phyloP scores from a whole-genome alignment of 805 yeast species.

The Wickerhamomyces chaumierensis region DNA sequence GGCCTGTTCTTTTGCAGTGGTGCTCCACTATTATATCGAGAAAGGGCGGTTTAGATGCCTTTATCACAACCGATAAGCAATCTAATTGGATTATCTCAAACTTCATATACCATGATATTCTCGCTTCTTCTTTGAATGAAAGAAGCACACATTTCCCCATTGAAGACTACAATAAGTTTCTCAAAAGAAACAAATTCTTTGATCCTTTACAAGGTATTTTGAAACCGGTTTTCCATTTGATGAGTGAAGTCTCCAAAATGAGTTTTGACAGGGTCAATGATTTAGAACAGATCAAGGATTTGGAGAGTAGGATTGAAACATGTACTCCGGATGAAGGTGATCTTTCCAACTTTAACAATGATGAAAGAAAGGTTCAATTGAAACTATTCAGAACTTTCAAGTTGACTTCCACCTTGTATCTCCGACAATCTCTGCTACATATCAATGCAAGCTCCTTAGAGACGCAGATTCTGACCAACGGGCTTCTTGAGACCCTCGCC shows the following conservation, averaged over 20 bases:
- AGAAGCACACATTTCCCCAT: slow-evolving; percentile 57
- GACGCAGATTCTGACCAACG: slow-evolving; percentile 45
- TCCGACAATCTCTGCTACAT: slow-evolving; percentile 52
- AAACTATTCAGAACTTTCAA: slow-evolving; percentile 65
- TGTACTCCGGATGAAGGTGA: slow-evolving; percentile 43
- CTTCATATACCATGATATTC: slow-evolving; percentile 72
- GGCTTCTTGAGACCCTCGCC: slow-evolving; percentile 46
- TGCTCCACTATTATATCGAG: slow-evolving; percentile 51
- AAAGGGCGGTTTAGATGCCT: slow-evolving; percentile 48
- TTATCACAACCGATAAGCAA: slow-evolving; percentile 38
- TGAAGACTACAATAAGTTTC: slow-evolving; percentile 39
- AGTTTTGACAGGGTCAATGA: neutral
- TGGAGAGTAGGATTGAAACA: slow-evolving; percentile 38
- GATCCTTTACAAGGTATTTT: slow-evolving; percentile 70
- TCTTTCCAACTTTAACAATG: slow-evolving; percentile 24
- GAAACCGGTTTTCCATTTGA: slow-evolving; percentile 49
- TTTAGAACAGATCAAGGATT: neutral
- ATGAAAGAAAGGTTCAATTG: slow-evolving; percentile 52
- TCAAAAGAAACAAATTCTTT: slow-evolving; percentile 24
- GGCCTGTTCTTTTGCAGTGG: slow-evolving; percentile 57
- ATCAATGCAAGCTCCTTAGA: slow-evolving; percentile 53
- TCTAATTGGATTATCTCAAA: slow-evolving; percentile 65
- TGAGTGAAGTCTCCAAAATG: slow-evolving; percentile 59
- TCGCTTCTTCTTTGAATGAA: slow-evolving; percentile 48
- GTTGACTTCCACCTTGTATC: slow-evolving; percentile 53